Base-by-base conservation (phyloP, 2,329 filamentous ascomycete genomes). In the Botrytis paeoniae region DNA sequence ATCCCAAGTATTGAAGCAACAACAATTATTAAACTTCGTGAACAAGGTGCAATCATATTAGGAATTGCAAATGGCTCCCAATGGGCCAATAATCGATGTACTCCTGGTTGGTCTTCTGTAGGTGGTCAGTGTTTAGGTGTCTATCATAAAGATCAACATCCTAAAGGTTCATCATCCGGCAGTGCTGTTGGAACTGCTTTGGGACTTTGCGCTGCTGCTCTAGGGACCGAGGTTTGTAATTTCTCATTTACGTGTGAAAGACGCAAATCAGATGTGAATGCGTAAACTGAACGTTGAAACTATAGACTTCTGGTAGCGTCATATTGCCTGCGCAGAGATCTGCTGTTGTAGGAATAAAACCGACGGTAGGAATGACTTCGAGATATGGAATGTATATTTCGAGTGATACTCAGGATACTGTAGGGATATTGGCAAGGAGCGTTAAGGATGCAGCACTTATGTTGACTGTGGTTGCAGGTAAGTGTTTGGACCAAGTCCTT, bases 341-440 rank as follows among this genome's bases (percentile, higher is more conserved):
- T 82, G 90, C 89, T 70, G 79, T 91, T 2, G 89, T 91, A 0
- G 90, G 89, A 1, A 89, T 93, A 78, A 91, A 90, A 79, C 89
- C 90, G 2, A 90, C 89, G 0, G 87, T 91, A 1, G 90, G 90
- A 0, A 82, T 92, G 4, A 91, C 87, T 0, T 89, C 88, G 2
- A 82, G 88, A 18, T 81, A 86, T 73, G 83, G 91, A 5, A 89
- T 92, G 3, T 86, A 93, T 16, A 90, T 91, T 1, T 87, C 92
- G 4, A 87, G 85, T 2, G 80, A 85, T 35, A 86, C 88, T 75
- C 88, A 91, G 77, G 91, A 93, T 77, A 90, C 87, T 0, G 84
- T 92, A 0, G 91, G 91, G 0, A 43, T 63, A 20, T 39, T 74
- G 43, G 63, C 61, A 18, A 66, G 48, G 41, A 91, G 87, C 0